Conservation (phyloP, 371 early-diverging fungal species). For the Nosema bombycis region DNA sequence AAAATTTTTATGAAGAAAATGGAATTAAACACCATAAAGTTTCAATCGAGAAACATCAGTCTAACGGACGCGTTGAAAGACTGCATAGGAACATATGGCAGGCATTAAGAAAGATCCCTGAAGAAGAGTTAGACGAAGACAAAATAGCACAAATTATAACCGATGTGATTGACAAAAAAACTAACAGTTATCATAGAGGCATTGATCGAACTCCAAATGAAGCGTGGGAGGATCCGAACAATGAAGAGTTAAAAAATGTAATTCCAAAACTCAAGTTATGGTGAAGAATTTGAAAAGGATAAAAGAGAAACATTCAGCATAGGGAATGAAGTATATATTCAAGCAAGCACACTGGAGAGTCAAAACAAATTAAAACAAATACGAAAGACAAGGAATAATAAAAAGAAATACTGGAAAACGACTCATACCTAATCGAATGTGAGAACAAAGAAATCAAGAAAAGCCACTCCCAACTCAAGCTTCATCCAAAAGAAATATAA, state of each 20-base stretch:
- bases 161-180: background rate
- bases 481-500: no score
- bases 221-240: background rate
- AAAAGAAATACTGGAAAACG: background rate
- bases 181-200: background rate
- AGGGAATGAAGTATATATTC: constrained; percentile 1
- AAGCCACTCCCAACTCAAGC: background rate
- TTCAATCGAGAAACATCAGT: background rate
- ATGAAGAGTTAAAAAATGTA: background rate
- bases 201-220: background rate
- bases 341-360: background rate
- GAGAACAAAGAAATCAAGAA: background rate
- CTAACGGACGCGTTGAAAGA: constrained; percentile 7
- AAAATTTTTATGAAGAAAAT: background rate
- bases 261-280: constrained; percentile 1
- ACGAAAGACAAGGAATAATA: constrained; percentile 2
- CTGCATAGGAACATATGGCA: background rate
- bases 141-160: background rate
- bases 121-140: background rate
- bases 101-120: background rate
- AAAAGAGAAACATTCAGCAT: constrained; percentile 2
- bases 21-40: constrained; percentile 5
- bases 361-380: background rate
- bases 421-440: background rate
- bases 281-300: background rate